Base-by-base conservation (phyloP, 208 protist genomes). In the Herpetomonas samuelpessoai region DNA sequence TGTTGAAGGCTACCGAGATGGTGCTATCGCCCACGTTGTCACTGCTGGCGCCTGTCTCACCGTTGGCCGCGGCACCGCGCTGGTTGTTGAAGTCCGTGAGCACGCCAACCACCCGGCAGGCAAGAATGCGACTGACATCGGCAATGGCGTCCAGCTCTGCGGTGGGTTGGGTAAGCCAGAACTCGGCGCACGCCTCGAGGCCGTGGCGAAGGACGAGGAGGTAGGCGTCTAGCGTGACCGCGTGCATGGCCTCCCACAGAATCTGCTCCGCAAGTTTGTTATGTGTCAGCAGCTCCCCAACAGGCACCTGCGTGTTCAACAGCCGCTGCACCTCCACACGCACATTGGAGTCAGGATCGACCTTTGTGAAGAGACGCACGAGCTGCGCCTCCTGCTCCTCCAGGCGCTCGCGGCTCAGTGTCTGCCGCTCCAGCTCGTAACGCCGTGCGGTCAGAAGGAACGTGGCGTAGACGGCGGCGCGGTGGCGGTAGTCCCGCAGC, bases 161-260 rank as follows among this genome's bases (percentile, higher is more conserved):
- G 45, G 58, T 54, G 3, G 69, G 78, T 38, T 68, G 51, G 31
- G 68, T 65, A n/a, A 86, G 61, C 86, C 82, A 87, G 53, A 84
- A 86, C 22, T 62, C 50, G 47, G 55, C 69, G 68, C 80, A 90
- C 26, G 81, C 78, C 45, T 74, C 66, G 4, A 90, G 65, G 12
- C 80, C 72, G 16, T 68, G 48, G 19, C 56, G 57, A 25, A 87
- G 62, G 6, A 78, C 76, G 0, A 21, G 46, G 19, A 69, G 46
- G 72, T 77, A 76, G 57, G 83, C 86, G 1, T 72, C 67, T 18
- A 59, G 31, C 2, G 69, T 75, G 48, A 65, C 46, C 7, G 81
- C 77, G 61, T 88, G 81, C 86, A 93, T 93, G 4, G 86, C 82
- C 55, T 80, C 73, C 86, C 86, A 91, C 74, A 93, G 65, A 22